Evolutionary conservation across 2,329 filamentous ascomycete genomes (phyloP).

Genomic region (Botryotinia calthae): DNA sequence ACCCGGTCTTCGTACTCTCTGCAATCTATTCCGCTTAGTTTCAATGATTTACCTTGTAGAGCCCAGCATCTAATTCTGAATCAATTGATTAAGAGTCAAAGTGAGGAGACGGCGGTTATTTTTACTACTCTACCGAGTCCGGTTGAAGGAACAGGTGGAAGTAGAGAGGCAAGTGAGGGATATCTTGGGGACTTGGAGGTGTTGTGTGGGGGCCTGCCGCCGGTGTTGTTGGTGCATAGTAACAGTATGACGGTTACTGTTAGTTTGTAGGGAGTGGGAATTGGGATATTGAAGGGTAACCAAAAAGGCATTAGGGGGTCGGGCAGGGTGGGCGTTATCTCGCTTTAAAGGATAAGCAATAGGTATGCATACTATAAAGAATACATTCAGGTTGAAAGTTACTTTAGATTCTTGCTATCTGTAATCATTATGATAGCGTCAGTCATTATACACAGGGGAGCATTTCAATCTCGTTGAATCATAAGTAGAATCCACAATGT

Average conservation of each 20-base stretch:
- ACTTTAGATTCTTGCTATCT: neutral
- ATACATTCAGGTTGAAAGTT: neutral
- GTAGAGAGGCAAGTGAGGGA: constrained; percentile 30
- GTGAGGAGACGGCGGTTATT: constrained; percentile 38
- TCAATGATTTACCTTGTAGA: constrained; percentile 27
- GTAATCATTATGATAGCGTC: too few species aligned
- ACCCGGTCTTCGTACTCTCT: constrained; percentile 30
- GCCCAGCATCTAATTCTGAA: constrained; percentile 37
- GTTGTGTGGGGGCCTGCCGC: constrained; percentile 27
- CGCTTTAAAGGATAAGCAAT: neutral
- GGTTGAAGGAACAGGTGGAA: constrained; percentile 33
- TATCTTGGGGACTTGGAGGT: constrained; percentile 35
- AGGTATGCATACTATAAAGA: neutral
- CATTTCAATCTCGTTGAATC: neutral
- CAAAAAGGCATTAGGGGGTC: too few species aligned
- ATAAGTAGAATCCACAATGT: neutral
- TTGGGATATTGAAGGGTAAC: neutral
- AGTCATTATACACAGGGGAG: neutral
- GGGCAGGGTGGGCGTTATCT: neutral
- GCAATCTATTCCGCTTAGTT: constrained; percentile 34
- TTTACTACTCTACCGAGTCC: constrained; percentile 84
- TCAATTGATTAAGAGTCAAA: constrained; percentile 36
- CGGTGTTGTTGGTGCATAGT: constrained; percentile 28
- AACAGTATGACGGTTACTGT: constrained; percentile 32
- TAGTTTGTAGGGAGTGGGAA: constrained; percentile 10